Evolutionary conservation across 2,329 filamentous ascomycete genomes (phyloP).

Genomic region (Fusarium armeniacum): DNA sequence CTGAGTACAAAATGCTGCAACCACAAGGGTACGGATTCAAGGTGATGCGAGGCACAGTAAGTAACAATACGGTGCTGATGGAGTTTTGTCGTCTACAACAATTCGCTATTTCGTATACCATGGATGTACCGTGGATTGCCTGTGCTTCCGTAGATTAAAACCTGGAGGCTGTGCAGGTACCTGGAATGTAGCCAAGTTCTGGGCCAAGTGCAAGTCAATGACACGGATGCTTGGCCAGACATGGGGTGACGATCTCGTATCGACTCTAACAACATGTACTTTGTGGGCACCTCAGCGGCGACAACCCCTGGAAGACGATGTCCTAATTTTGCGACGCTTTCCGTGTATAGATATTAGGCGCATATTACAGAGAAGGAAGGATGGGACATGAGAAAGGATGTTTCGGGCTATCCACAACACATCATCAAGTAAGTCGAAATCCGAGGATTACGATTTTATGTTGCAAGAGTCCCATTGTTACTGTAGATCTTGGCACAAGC

Average conservation of each 20-base stretch:
- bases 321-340: constrained; percentile 27
- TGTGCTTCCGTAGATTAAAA: constrained; percentile 27
- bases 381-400: constrained; percentile 21
- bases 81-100: constrained; percentile 19
- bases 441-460: constrained; percentile 15
- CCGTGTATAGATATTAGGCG: background rate
- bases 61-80: background rate
- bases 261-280: constrained; percentile 49
- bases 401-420: constrained; percentile 33
- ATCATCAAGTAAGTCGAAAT: constrained; percentile 11
- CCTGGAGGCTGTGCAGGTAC: constrained; percentile 50
- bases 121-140: constrained; percentile 39
- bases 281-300: constrained; percentile 23
- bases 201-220: constrained; percentile 35
- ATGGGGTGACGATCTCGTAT: constrained; percentile 50
- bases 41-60: background rate
- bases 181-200: constrained; percentile 40
- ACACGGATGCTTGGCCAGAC: constrained; percentile 21
- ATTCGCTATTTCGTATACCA: constrained; percentile 23
- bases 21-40: background rate
- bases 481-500: constrained; percentile 20
- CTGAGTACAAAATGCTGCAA: background rate
- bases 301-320: constrained; percentile 25
- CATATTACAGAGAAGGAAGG: constrained; percentile 2
- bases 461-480: constrained; percentile 20